Evolutionary conservation across 2,329 filamentous ascomycete species (phyloP), one percentile per base, ranked within the genome.

Genomic region (Metarhizium rileyi): DNA sequence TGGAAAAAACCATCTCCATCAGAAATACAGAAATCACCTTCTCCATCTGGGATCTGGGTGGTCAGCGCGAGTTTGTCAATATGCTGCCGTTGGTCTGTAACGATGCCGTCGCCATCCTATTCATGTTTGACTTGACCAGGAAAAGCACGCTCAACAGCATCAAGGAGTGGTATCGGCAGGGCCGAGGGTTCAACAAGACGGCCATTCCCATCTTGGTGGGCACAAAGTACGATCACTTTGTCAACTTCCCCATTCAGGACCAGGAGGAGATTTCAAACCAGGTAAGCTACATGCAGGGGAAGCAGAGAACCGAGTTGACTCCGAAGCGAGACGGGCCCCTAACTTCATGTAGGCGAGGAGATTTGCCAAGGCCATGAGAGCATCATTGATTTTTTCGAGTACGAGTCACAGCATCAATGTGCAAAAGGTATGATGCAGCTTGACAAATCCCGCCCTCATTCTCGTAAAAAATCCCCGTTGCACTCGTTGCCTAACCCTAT

Each of bases 1-100:
- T 98, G 93, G 93, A 98, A 69, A 98, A 98, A 78, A 98, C 93
- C 33, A 98, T 98, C 65, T 95, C 89, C 55, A 98, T 98, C 69
- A 87, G 93, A 54, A 98, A 98, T 70, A 98, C 93, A 16, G 93
- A 98, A 70, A 98, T 98, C 68, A 98, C 93, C 41, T 98, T 98
- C 71, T 95, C 90, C 53, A 98, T 98, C 65, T 98, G 93, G 93
- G 93, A 98, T 74, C 72, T 98, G 49, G 93, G 93, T 60, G 93
- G 93, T 57, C 93, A 98, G 74, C 85, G 93, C 63, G 93, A 98
- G 71, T 98, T 98, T 63, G 93, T 98, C 70, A 98, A 98, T 74
- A 98, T 98, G 93, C 75, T 98, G 54, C 93, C 93, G 22, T 79
- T 98, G n/a, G 93, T 98, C 53, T 98, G 93, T 76, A 98, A 98